Evolutionary conservation across 1,284 basidiomycete genomes (phyloP).

Genomic region (Sphaerobolus stellatus): DNA sequence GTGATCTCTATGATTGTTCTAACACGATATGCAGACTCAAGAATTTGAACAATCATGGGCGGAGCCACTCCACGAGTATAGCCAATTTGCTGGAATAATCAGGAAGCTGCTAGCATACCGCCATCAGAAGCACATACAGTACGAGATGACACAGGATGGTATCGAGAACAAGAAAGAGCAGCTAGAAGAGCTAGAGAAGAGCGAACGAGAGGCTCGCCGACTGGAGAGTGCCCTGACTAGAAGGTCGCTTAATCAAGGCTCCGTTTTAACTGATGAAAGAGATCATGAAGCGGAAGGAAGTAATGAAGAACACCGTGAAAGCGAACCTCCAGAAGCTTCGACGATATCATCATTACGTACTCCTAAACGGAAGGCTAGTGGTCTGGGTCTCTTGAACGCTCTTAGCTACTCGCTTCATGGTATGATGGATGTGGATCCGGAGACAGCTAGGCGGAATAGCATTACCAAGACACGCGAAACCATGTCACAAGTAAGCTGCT

Average conservation of each 20-base stretch:
- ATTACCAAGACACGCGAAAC: conserved; percentile 94
- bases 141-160: conserved; percentile 92
- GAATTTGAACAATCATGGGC: conserved; percentile 91
- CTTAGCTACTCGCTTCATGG: conserved; percentile 93
- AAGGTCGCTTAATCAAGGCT: conserved; percentile 40
- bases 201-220: conserved; percentile 86
- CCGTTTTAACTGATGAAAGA: conserved; percentile 17
- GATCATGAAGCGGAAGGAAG: conserved; percentile 13
- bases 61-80: conserved; percentile 94
- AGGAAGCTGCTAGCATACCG: conserved; percentile 92
- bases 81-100: conserved; percentile 93
- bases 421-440: conserved; percentile 99
- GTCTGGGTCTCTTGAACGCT: conserved; percentile 88
- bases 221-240: conserved; percentile 83
- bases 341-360: conserved; percentile 38
- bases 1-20: conserved; percentile 12
- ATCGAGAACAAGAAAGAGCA: conserved; percentile 86
- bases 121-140: conserved; percentile 98
- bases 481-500: conserved; percentile 77
- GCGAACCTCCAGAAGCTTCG: conserved; percentile 19
- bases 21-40: conserved; percentile 61
- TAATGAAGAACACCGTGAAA: conserved; percentile 21
- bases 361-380: conserved; percentile 58
- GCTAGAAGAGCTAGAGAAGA: conserved; percentile 89
- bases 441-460: conserved; percentile 87